Percentiles rank a stretch among this genome's conserved stretches.
Evolutionary conservation across 2,329 filamentous ascomycete genomes (phyloP).

Genomic region (Aspergillus sojae): DNA sequence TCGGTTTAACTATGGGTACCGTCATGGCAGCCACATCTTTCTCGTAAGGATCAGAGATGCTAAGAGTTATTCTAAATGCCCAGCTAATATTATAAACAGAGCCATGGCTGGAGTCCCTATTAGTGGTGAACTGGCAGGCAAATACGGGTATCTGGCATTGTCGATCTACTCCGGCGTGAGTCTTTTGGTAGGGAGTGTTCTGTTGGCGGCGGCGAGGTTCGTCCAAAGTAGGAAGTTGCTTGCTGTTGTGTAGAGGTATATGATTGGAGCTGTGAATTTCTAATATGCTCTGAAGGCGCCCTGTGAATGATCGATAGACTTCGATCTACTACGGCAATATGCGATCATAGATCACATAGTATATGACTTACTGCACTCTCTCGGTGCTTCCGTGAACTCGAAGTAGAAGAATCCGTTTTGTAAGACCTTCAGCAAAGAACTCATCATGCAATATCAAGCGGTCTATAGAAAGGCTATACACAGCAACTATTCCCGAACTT

Average conservation of each 20-base stretch:
- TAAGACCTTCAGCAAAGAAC: neutral
- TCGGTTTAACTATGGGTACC: conserved; percentile 48
- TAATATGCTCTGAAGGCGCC: neutral
- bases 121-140: conserved; percentile 41
- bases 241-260: conserved; percentile 13
- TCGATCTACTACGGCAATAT: neutral
- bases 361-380: neutral
- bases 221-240: conserved; percentile 18
- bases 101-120: conserved; percentile 48
- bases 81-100: conserved; percentile 22
- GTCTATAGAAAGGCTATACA: neutral
- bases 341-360: neutral
- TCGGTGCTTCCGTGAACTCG: neutral
- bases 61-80: neutral
- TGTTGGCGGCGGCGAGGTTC: conserved; percentile 28
- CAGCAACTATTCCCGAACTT: too few relatives aligned
- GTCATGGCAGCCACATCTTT: conserved; percentile 47
- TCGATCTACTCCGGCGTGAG: conserved; percentile 42
- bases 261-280: neutral
- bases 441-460: neutral
- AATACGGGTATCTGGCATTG: conserved; percentile 45
- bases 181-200: conserved; percentile 33
- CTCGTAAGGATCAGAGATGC: conserved; percentile 35
- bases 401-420: neutral
- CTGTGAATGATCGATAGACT: rapidly evolving